Evolutionary conservation across 2,329 filamentous ascomycete species (phyloP), one percentile per base, ranked within the genome.

Genomic region (Pseudocercospora vitis): DNA sequence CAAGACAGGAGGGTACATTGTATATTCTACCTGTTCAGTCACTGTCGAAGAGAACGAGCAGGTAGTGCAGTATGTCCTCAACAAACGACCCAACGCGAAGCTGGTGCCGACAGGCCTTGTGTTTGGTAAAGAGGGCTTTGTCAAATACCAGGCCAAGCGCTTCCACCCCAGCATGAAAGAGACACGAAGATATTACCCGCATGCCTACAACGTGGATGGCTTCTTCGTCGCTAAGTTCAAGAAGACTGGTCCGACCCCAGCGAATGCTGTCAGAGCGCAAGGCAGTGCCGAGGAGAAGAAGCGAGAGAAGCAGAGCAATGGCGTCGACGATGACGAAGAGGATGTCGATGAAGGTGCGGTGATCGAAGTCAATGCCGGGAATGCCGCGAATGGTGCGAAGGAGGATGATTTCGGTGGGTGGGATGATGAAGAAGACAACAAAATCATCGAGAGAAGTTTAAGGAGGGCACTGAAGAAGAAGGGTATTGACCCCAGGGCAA

Each of bases 141-240:
- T 86, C 12, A 88, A 82, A 71, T 96, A 87, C 75, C 88, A 88
- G 78, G 88, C 91, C 74, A 97, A 97, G 80, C 84, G 83, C 55
- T 99, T 99, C 74, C 88, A 95, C 69, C 81, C 87, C 4, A 88
- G 83, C 62, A 83, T 99, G 77, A 88, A 87, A 68, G 78, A 91
- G 70, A 91, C 91, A 12, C 80, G 89, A 60, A 80, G 91, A 52
- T 96, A 90, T 77, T 96, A 95, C 74, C 90, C 91, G 0, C 90
- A 96, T 71, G 82, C 87, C 16, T 90, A 94, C 77, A 96, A 96
- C 75, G 91, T 99, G 28, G 94, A 97, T 71, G 94, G 94, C 60
- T 99, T 99, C 84, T 99, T 91, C 71, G 94, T 99, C 57, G 89
- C 91, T 67, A 99, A 99, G 74, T 88, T 99, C 75, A 91, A 95